Evolutionary conservation across 768 basidiomycete species (phyloP).

Genomic region (Calvatia gigantea): DNA sequence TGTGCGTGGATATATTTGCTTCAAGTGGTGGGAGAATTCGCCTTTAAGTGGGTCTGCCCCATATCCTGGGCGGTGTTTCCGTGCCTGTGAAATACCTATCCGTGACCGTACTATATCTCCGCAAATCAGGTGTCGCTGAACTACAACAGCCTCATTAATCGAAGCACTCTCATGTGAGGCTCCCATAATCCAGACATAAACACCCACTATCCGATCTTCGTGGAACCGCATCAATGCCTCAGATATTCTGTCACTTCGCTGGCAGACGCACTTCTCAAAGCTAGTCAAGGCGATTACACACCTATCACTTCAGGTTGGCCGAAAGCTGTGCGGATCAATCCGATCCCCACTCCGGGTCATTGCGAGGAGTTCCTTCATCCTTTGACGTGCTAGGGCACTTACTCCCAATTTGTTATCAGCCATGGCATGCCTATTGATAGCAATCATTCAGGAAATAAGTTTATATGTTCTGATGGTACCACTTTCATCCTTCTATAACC

Average conservation of each 20-base stretch:
- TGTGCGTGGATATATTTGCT: slow-evolving; percentile 1
- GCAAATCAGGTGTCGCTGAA: slow-evolving; percentile 1
- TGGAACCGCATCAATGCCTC: neutral
- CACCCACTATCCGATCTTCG: slow-evolving; percentile 1
- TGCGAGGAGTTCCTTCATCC: too few relatives aligned
- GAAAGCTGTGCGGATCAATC: neutral
- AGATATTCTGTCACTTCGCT: neutral
- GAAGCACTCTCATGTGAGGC: neutral
- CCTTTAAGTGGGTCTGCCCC: neutral
- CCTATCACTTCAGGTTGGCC: too few relatives aligned
- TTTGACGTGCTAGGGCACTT: too few relatives aligned
- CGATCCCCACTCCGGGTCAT: neutral
- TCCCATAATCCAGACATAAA: neutral
- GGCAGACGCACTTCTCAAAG: neutral
- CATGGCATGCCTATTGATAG: neutral
- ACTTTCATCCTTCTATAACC: neutral
- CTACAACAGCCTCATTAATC: neutral
- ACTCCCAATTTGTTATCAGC: neutral
- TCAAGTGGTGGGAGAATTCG: slow-evolving; percentile 5
- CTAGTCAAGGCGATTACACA: too few relatives aligned
- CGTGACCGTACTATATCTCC: neutral
- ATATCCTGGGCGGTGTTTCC: slow-evolving; percentile 8
- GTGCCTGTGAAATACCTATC: slow-evolving; percentile 3
- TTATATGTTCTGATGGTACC: neutral
- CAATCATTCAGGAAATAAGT: neutral